A percentile compares a stretch with the other conserved stretches of the same genome.
phyloP scores from a whole-genome alignment of 2,329 filamentous ascomycete genomes.

The Pseudocercospora cruenta region DNA sequence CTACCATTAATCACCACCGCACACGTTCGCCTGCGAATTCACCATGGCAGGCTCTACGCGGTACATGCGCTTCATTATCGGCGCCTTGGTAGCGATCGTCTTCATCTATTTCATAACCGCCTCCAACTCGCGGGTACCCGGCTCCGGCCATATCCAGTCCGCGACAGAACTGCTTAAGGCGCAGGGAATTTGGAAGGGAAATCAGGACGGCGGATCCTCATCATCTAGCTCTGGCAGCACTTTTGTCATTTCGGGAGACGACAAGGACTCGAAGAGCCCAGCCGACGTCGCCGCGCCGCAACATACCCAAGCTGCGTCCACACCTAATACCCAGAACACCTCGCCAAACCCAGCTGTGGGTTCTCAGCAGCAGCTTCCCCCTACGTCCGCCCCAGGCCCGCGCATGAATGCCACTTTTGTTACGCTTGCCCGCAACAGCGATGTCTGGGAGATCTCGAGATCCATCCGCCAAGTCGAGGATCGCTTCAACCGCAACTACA shows the following conservation, averaged over 20 bases:
- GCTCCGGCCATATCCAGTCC: constrained; percentile 40
- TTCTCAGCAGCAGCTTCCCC: constrained; percentile 40
- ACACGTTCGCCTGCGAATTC: constrained; percentile 7
- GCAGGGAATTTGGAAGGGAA: constrained; percentile 37
- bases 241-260: constrained; percentile 18
- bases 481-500: constrained; percentile 93
- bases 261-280: constrained; percentile 21
- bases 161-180: constrained; percentile 42
- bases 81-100: constrained; percentile 79
- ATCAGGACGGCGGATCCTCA: constrained; percentile 13
- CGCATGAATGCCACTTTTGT: constrained; percentile 98
- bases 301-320: constrained; percentile 11
- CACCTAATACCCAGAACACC: constrained; percentile 23
- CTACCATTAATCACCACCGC: constrained; percentile 1
- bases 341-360: constrained; percentile 38
- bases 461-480: constrained; percentile 97
- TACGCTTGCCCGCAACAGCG: constrained; percentile 87
- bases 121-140: constrained; percentile 50
- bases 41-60: constrained; percentile 71
- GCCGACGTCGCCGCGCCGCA: constrained; percentile 19
- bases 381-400: constrained; percentile 60
- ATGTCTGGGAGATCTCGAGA: constrained; percentile 94
- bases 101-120: constrained; percentile 82
- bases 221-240: constrained; percentile 14
- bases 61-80: constrained; percentile 72